Base-by-base conservation (phyloP, 2,329 filamentous ascomycete species). In the Clarireedia sp. region DNA sequence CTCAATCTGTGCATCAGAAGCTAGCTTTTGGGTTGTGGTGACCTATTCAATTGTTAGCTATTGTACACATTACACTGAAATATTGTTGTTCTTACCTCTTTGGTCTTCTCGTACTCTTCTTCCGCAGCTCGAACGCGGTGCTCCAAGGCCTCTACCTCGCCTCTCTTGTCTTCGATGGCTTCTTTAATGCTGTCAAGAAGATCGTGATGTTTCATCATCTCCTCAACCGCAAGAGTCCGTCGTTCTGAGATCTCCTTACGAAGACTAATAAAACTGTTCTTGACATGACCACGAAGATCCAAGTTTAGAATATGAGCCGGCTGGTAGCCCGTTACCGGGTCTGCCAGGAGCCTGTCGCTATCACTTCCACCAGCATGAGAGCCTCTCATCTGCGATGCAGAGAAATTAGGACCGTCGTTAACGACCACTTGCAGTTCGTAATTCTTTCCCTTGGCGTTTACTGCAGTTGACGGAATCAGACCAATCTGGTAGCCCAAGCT, bases 161-260 rank as follows among this genome's bases (percentile, higher is more conserved):
- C 87, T 59, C 86, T 81, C 74, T 96, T 96, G 72, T 99, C 92
- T 68, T 96, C 91, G 71, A 99, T 94, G 16, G 91, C 90, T 72
- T 99, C 95, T 70, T 94, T 94, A 69, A 96, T 92, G 63, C 88
- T 89, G 70, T 97, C 91, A 9, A 99, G 81, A 60, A 95, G 78
- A 69, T 97, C 94, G 66, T 95, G 88, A 63, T 95, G 90, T 67
- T 94, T 92, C 80, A 96, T 88, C 77, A 96, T 94, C 51, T 86
- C 84, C 68, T 97, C 92, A 66, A 95, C 84, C 1, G 87, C 87
- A 5, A 81, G 75, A 59, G 87, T 90, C 51, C 92, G 81, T 54
- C 94, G 81, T 69, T 96, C 90, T n/a, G 89, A 89, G 62, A 99
- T 88, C 60, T 96, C 90, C 69, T 95, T 96, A 59, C 90, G 83